phyloP scores from a whole-genome alignment of 2,329 filamentous ascomycete genomes.

The Botrytis byssoidea region DNA sequence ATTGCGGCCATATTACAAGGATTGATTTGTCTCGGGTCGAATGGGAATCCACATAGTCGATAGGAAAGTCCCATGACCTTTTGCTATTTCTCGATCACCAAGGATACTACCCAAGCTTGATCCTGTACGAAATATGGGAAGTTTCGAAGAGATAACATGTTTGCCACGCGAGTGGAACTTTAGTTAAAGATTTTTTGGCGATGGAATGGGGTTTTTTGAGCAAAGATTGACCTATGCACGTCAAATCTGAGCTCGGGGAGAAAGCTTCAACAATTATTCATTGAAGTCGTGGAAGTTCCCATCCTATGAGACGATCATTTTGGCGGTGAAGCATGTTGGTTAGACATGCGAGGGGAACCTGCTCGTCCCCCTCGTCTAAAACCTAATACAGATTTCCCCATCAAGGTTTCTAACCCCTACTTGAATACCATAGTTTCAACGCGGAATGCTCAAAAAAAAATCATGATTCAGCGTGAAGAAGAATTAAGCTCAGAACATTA shows the following conservation, averaged over 20 bases:
- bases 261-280: constrained; percentile 6
- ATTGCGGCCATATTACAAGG: constrained; percentile 1
- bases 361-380: not conserved
- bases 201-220: constrained; percentile 5
- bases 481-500: constrained; percentile 1
- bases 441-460: not conserved
- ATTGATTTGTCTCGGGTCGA: constrained; percentile 9
- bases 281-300: not conserved
- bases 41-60: constrained; percentile 4
- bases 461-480: not conserved
- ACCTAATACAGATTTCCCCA: not conserved
- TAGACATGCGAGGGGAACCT: not conserved
- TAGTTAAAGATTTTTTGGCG: not conserved
- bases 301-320: not conserved
- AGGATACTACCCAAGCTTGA: not conserved
- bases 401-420: not conserved
- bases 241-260: constrained; percentile 12
- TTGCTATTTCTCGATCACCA: not conserved
- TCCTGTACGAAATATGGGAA: not conserved
- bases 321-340: not conserved
- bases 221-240: constrained; percentile 16
- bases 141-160: constrained; percentile 3
- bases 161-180: constrained; percentile 14
- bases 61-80: constrained; percentile 4
- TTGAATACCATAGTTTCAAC: not conserved